Percentiles rank a stretch among this genome's conserved stretches.
phyloP scores from a whole-genome alignment of 1,139 yeast species.

The Kluyveromyces marxianus region DNA sequence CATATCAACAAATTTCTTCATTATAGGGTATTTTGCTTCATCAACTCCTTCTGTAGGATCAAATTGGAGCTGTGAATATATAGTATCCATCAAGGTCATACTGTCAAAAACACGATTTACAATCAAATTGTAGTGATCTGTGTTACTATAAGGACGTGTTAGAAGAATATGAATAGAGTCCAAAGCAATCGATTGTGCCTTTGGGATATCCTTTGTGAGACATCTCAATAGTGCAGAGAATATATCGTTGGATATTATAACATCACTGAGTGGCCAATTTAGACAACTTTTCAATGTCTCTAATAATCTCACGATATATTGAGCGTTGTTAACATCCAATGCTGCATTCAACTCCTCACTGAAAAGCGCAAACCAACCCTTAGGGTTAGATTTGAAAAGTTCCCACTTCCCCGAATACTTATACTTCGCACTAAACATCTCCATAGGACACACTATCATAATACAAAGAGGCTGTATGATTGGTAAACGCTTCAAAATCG shows the following conservation, averaged over 20 bases:
- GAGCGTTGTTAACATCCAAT: slow-evolving; percentile 35
- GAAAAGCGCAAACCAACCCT: slow-evolving; percentile 90
- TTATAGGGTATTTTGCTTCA: slow-evolving; percentile 66
- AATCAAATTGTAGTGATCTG: slow-evolving; percentile 69
- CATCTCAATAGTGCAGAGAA: slow-evolving; percentile 60
- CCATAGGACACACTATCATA: slow-evolving; percentile 69
- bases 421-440: slow-evolving; percentile 56
- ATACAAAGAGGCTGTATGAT: slow-evolving; percentile 76
- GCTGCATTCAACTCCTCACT: slow-evolving; percentile 53
- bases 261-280: slow-evolving; percentile 81
- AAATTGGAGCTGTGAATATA: slow-evolving; percentile 54
- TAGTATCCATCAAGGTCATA: slow-evolving; percentile 54
- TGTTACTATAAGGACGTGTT: slow-evolving; percentile 66
- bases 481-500: slow-evolving; percentile 75
- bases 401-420: slow-evolving; percentile 61
- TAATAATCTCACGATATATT: slow-evolving; percentile 56
- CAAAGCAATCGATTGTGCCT: slow-evolving; percentile 73
- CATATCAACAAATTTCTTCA: slow-evolving; percentile 90
- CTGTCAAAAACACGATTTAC: slow-evolving; percentile 80
- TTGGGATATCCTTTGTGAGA: slow-evolving; percentile 52
- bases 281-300: slow-evolving; percentile 84
- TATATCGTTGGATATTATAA: slow-evolving; percentile 61
- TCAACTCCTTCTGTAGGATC: slow-evolving; percentile 71
- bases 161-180: slow-evolving; percentile 87
- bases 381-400: slow-evolving; percentile 53